These are phyloP conservation scores for Aureobasidium pullulans DNA, from an alignment of 2,329 filamentous ascomycete species.

Conservation along the genomic window DNA sequence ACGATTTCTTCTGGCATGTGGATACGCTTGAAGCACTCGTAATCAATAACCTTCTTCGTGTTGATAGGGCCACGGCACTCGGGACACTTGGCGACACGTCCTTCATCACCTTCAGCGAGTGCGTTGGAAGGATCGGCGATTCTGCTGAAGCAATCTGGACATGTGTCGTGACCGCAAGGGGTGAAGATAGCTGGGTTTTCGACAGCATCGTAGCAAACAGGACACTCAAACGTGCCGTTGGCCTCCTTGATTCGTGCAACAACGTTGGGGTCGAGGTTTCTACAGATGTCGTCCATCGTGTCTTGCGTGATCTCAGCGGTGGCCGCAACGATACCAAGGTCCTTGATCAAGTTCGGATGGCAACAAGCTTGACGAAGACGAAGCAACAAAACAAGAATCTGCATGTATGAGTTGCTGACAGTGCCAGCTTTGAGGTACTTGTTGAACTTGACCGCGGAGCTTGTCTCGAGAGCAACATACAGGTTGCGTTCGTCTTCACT, in stretches of 20 bases:
- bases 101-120: constrained; percentile 55
- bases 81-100: constrained; percentile 57
- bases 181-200: constrained; percentile 70
- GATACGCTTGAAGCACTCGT: constrained; percentile 63
- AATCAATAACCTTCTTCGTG: constrained; percentile 64
- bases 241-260: constrained; percentile 57
- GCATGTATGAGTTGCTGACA: constrained; percentile 66
- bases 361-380: constrained; percentile 76
- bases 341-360: constrained; percentile 64
- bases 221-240: constrained; percentile 63
- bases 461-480: constrained; percentile 59
- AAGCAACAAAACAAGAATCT: constrained; percentile 70
- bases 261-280: constrained; percentile 51
- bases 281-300: constrained; percentile 56
- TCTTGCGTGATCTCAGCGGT: constrained; percentile 42
- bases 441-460: constrained; percentile 65
- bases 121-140: constrained; percentile 56
- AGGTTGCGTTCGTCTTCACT: constrained; percentile 56
- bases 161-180: constrained; percentile 77
- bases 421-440: constrained; percentile 64
- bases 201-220: constrained; percentile 71
- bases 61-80: constrained; percentile 64
- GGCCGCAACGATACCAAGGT: constrained; percentile 50
- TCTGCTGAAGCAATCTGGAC: constrained; percentile 65
- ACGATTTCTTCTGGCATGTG: constrained; percentile 51